phyloP scores from a whole-genome alignment of 139 green algal species.

The Limnomonas spitsbergensis region DNA sequence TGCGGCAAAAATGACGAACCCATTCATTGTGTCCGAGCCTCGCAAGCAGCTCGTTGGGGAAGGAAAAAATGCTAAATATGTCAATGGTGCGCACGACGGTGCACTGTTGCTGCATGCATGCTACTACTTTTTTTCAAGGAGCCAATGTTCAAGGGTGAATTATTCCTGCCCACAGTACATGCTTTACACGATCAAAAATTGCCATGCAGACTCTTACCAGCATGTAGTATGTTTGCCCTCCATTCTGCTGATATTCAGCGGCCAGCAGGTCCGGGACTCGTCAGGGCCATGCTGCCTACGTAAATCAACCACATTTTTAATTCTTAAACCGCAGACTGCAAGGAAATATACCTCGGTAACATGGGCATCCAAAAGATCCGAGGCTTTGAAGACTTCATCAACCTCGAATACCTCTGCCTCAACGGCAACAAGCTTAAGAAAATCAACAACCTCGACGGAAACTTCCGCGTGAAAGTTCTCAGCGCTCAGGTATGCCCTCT shows the following conservation, averaged over 20 bases:
- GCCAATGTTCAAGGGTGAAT: too few species aligned
- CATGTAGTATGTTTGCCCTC: background rate
- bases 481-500: slow-evolving; percentile 44
- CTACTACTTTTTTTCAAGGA: too few species aligned
- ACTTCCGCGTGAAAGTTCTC: slow-evolving; percentile 52
- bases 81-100: background rate
- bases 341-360: slow-evolving; percentile 47
- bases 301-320: background rate
- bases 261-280: too few species aligned
- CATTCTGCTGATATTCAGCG: too few species aligned
- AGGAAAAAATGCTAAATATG: slow-evolving; percentile 13
- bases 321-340: slow-evolving; percentile 43
- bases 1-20: background rate
- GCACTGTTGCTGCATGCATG: background rate
- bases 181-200: background rate
- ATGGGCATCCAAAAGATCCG: slow-evolving; percentile 51
- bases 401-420: slow-evolving; percentile 57
- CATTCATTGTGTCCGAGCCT: background rate
- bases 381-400: slow-evolving; percentile 57
- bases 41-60: slow-evolving; percentile 5
- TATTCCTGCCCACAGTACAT: background rate
- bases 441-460: slow-evolving; percentile 50
- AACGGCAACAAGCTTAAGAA: slow-evolving; percentile 58
- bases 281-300: background rate
- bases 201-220: too few species aligned